These are phyloP conservation scores for Aspergillus sp. DNA, from an alignment of 2,329 filamentous ascomycete species.

Conservation along the genomic window DNA sequence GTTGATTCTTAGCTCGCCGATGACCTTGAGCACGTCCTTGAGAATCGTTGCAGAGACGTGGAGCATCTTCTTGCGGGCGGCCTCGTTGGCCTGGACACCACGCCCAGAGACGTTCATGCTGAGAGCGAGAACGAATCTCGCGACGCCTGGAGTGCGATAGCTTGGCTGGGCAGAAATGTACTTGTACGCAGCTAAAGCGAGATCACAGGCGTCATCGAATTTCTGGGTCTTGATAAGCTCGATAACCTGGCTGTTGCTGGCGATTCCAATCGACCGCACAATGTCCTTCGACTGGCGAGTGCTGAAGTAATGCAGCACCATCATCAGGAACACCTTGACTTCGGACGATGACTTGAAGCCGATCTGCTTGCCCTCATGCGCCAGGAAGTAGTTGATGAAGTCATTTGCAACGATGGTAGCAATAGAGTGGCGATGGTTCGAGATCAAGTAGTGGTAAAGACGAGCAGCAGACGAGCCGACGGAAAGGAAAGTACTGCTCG, in stretches of 20 bases:
- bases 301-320: slow-evolving; percentile 40
- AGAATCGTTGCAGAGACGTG: slow-evolving; percentile 47
- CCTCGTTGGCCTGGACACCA: slow-evolving; percentile 42
- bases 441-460: slow-evolving; percentile 38
- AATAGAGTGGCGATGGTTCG: slow-evolving; percentile 28
- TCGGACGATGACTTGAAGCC: slow-evolving; percentile 31
- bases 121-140: slow-evolving; percentile 42
- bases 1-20: slow-evolving; percentile 48
- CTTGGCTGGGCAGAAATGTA: slow-evolving; percentile 39
- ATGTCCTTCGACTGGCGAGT: slow-evolving; percentile 40
- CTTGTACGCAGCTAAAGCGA: slow-evolving; percentile 39
- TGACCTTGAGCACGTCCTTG: slow-evolving; percentile 46
- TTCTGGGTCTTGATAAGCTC: slow-evolving; percentile 34
- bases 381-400: slow-evolving; percentile 38
- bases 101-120: slow-evolving; percentile 43
- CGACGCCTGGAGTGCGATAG: slow-evolving; percentile 34
- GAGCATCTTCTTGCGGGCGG: slow-evolving; percentile 45
- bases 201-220: slow-evolving; percentile 38
- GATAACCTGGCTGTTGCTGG: slow-evolving; percentile 34
- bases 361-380: slow-evolving; percentile 36
- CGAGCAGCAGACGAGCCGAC: slow-evolving; percentile 43
- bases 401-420: slow-evolving; percentile 36
- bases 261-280: slow-evolving; percentile 44
- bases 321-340: slow-evolving; percentile 37
- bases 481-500: slow-evolving; percentile 41